A percentile compares a stretch with the other conserved stretches of the same genome.
Conservation (phyloP, 768 basidiomycete species). For the Cystofilobasidium ferigula region DNA sequence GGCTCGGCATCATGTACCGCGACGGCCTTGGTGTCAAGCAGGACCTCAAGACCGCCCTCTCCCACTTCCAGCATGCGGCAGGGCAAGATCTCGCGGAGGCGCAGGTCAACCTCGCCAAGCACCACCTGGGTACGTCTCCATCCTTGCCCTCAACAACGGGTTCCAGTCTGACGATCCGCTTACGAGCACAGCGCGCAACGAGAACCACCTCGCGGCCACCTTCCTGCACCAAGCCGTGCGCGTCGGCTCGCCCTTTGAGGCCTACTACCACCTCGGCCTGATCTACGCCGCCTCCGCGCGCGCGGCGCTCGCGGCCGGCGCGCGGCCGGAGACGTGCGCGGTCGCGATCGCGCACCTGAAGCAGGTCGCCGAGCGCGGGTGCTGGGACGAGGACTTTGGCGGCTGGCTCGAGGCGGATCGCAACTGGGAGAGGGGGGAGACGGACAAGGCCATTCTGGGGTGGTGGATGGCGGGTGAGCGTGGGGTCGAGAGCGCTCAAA, state of each 20-base stretch:
- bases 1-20: conserved; percentile 79
- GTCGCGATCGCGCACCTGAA: conserved; percentile 90
- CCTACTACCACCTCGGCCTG: conserved; percentile 83
- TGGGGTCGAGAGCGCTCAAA: conserved; percentile 85
- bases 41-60: conserved; percentile 55
- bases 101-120: conserved; percentile 77
- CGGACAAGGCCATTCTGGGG: conserved; percentile 72
- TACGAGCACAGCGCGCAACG: conserved; percentile 51
- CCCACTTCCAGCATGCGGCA: conserved; percentile 66
- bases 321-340: conserved; percentile 57
- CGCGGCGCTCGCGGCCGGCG: conserved; percentile 17
- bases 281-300: conserved; percentile 57
- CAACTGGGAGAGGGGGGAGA: conserved; percentile 55
- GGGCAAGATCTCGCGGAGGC: conserved; percentile 84
- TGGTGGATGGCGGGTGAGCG: conserved; percentile 94
- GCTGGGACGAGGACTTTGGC: conserved; percentile 69
- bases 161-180: background rate
- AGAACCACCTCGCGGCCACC: conserved; percentile 53
- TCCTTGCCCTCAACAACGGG: background rate
- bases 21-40: conserved; percentile 66
- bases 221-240: conserved; percentile 77
- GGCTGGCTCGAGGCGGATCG: conserved; percentile 50
- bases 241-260: conserved; percentile 82
- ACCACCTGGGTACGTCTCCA: conserved; percentile 34
- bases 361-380: conserved; percentile 76